Evolutionary conservation across 148 eudicot genomes (phyloP), one percentile per base, ranked within the genome.

Genomic region (Fallopia convolvulus): DNA sequence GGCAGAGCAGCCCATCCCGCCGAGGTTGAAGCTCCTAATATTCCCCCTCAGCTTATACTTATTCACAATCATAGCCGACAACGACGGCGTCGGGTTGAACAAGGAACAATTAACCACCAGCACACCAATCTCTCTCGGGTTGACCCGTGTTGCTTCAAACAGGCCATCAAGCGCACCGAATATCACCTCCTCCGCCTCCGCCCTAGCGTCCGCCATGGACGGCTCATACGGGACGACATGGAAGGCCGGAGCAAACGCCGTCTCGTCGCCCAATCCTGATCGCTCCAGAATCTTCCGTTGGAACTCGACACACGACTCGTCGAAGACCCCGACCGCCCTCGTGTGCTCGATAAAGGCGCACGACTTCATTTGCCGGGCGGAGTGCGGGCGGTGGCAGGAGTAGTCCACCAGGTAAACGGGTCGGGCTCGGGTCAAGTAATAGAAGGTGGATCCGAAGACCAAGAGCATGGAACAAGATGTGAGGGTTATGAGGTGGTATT

Each of bases 351-450:
- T 13, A 58, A 26, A 44, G 2, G 21, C 13, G 2, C 26, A 11
- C 46, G 21, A 9, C 0, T 15, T 47, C 44, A 68, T n/a, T 6
- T n/a, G 61, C 1, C 68, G 60, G 61, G 26, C 9, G 8, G 60
- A 26, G 17, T 21, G 60, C 3, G 79, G 79, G 32, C 32, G 44
- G 61, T 23, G 61, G 78, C 78, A 76, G n/a, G 71, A 60, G 78
- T 76, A 76, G 78, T 76, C 78, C 23, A 76, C 6, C 41, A 77
- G 74, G 79, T 77, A 77, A 7, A 77, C n/a, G 55, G 74, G 18
- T 66, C 61, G 14, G 47, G 58, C 20, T 46, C 79, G 74, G 79
- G 79, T 77, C 74, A 66, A 4, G 74, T 66, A 68, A 40, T 65
- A 77, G 74, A 65, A 41, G 2, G 74, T 66, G 74, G n/a, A 68